These are phyloP conservation scores for Quercus agrifolia DNA, from an alignment of 306 rosid species.

Conservation along the genomic window DNA sequence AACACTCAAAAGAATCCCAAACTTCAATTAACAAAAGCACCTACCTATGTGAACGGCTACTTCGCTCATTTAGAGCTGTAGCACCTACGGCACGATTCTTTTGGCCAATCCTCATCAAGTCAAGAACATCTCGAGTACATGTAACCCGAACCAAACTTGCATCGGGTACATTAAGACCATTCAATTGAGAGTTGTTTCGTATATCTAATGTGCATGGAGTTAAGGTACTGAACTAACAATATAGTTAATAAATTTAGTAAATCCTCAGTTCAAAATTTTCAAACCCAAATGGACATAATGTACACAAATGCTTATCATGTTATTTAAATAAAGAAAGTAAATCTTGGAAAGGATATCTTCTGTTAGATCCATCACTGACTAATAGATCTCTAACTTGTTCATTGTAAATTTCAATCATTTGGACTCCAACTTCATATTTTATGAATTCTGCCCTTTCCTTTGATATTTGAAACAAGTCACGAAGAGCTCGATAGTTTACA, in stretches of 20 bases:
- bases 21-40: neutral
- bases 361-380: constrained; percentile 85
- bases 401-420: constrained; percentile 95
- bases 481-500: constrained; percentile 86
- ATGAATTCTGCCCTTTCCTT: constrained; percentile 60
- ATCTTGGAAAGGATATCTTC: constrained; percentile 79
- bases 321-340: constrained; percentile 6
- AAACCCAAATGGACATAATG: neutral
- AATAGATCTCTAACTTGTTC: constrained; percentile 96
- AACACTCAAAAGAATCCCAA: constrained; percentile 2
- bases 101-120: constrained; percentile 85
- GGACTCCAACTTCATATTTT: constrained; percentile 90
- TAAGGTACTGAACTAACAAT: constrained; percentile 37
- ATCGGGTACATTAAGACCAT: constrained; percentile 96
- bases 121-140: constrained; percentile 88
- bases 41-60: constrained; percentile 97
- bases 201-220: constrained; percentile 74
- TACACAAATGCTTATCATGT: neutral
- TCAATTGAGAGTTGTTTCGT: constrained; percentile 90
- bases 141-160: constrained; percentile 83
- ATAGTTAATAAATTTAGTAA: constrained; percentile 14
- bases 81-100: constrained; percentile 92
- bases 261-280: neutral
- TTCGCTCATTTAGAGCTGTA: constrained; percentile 90
- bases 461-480: constrained; percentile 85